A percentile compares a stretch with the other conserved stretches of the same genome.
phyloP scores from a whole-genome alignment of 116 monocot genomes.

The Phalaenopsis hybrid region DNA sequence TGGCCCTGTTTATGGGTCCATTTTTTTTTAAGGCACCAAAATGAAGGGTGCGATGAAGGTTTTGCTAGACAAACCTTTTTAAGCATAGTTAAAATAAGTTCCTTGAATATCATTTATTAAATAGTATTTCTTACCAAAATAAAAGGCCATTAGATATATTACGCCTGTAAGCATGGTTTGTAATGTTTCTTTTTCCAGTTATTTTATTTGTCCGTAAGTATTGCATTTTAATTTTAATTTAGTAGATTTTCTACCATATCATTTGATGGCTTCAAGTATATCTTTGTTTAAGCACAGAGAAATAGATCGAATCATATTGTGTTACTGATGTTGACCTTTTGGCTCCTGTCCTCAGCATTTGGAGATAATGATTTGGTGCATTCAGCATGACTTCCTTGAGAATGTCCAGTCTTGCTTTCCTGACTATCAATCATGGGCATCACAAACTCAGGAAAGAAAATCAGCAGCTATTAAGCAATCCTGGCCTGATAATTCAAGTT shows the following conservation, averaged over 20 bases:
- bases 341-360: conserved; percentile 51
- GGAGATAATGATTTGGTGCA: conserved; percentile 82
- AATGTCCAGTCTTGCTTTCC: conserved; percentile 31
- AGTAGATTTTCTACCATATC: background rate
- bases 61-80: no score
- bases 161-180: no score
- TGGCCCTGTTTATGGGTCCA: no score
- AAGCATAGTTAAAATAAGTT: no score
- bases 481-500: conserved; percentile 45
- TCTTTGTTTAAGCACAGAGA: background rate
- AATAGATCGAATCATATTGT: background rate
- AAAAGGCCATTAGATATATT: no score
- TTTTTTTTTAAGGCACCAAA: no score
- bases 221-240: background rate
- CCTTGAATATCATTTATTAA: background rate
- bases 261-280: background rate
- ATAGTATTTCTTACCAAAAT: background rate
- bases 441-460: conserved; percentile 56
- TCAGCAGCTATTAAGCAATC: conserved; percentile 35
- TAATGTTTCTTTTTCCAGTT: background rate
- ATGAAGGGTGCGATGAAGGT: no score
- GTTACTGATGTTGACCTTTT: background rate
- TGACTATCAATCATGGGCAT: conserved; percentile 43
- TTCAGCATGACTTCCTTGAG: conserved; percentile 61
- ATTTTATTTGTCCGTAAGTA: background rate